Evolutionary conservation across 1,284 basidiomycete genomes (phyloP).

Genomic region (Cutaneotrichosporon sp.): DNA sequence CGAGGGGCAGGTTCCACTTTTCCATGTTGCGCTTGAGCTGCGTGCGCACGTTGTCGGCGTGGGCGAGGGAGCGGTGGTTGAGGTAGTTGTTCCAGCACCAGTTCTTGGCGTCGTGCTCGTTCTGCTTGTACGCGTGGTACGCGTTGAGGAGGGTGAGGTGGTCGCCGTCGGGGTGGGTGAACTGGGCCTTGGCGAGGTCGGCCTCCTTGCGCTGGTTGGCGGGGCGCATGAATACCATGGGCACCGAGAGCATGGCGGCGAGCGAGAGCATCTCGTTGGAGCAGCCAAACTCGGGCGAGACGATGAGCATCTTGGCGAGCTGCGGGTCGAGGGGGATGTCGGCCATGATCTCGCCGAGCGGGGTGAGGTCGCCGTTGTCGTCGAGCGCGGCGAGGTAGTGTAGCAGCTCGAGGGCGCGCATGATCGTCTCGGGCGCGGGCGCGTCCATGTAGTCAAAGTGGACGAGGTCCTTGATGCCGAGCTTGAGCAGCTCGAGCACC

Average conservation of each 20-base stretch:
- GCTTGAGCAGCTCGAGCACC: constrained; percentile 89
- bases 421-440: constrained; percentile 94
- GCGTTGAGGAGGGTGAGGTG: constrained; percentile 95
- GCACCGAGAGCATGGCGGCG: constrained; percentile 91
- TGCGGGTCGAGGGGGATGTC: constrained; percentile 98
- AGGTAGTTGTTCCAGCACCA: constrained; percentile 97
- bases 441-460: constrained; percentile 96
- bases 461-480: constrained; percentile 91
- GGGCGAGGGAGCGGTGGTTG: constrained; percentile 75
- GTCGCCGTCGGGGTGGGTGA: constrained; percentile 92
- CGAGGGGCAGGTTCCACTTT: constrained; percentile 75
- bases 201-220: constrained; percentile 84
- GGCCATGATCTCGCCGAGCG: constrained; percentile 89
- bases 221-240: constrained; percentile 91
- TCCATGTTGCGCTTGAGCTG: constrained; percentile 95
- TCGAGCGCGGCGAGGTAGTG: constrained; percentile 92
- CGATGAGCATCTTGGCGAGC: constrained; percentile 91
- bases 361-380: constrained; percentile 89
- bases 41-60: constrained; percentile 93
- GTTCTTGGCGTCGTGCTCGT: constrained; percentile 70
- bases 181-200: constrained; percentile 84
- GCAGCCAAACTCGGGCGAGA: constrained; percentile 92
- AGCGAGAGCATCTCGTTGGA: constrained; percentile 95
- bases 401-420: constrained; percentile 93
- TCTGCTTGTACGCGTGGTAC: constrained; percentile 87